These are phyloP conservation scores for Rauvolfia tetraphylla DNA, from an alignment of 257 asterid species.

Conservation along the genomic window DNA sequence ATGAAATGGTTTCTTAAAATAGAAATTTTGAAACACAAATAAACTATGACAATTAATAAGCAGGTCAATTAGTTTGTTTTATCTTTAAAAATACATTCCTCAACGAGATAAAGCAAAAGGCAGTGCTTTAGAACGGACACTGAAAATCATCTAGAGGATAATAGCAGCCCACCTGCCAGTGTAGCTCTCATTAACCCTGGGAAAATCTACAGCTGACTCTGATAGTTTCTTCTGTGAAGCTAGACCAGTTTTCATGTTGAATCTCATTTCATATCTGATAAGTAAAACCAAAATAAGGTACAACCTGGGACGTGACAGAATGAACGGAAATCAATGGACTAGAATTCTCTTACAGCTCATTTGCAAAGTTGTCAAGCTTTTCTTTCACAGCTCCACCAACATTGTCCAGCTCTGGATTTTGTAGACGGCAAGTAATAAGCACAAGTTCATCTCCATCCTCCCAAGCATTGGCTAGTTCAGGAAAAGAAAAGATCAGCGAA, in stretches of 20 bases:
- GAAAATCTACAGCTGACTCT: conserved; percentile 84
- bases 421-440: conserved; percentile 80
- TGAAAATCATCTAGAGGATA: neutral
- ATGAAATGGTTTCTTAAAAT: neutral
- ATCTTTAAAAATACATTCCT: neutral
- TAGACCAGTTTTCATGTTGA: conserved; percentile 78
- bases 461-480: conserved; percentile 90
- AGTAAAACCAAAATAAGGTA: conserved; percentile 11
- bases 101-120: neutral
- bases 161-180: conserved; percentile 63
- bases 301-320: conserved; percentile 12
- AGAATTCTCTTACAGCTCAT: conserved; percentile 66
- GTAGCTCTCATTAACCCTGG: conserved; percentile 89
- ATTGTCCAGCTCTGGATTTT: conserved; percentile 74
- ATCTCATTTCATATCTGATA: conserved; percentile 92
- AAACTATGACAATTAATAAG: neutral
- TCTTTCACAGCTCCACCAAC: conserved; percentile 56
- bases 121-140: neutral
- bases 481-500: conserved; percentile 11
- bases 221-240: conserved; percentile 88
- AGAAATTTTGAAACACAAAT: neutral
- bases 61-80: neutral
- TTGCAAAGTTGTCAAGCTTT: conserved; percentile 67
- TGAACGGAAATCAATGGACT: neutral
- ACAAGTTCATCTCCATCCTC: conserved; percentile 98